A percentile compares a stretch with the other conserved stretches of the same genome.
Evolutionary conservation across 306 rosid genomes (phyloP).

Genomic region (Acacia melanoxylon): DNA sequence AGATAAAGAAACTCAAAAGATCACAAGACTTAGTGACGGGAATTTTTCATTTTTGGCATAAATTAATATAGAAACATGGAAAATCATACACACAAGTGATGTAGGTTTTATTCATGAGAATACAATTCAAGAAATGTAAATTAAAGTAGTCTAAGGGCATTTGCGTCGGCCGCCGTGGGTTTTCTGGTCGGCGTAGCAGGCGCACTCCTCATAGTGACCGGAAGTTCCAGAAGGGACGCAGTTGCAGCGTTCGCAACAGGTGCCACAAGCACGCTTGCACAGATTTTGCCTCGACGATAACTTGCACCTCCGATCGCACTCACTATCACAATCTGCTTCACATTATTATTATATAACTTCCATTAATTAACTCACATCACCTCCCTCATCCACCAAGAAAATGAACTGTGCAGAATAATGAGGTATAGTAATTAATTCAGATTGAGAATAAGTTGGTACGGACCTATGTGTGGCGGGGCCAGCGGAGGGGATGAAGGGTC

Average conservation of each 20-base stretch:
- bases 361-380: too few species aligned
- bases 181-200: slow-evolving; percentile 53
- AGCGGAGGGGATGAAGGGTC: not conserved
- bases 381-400: too few species aligned
- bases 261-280: slow-evolving; percentile 55
- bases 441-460: not conserved
- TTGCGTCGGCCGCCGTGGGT: slow-evolving; percentile 52
- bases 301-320: slow-evolving; percentile 40
- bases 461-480: slow-evolving; percentile 3
- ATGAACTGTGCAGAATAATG: not conserved
- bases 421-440: too few species aligned
- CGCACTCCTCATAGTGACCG: slow-evolving; percentile 44
- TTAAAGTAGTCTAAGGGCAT: slow-evolving; percentile 39
- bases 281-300: slow-evolving; percentile 39
- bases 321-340: too few species aligned
- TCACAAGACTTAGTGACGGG: too few species aligned
- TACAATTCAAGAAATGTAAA: not conserved
- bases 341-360: too few species aligned
- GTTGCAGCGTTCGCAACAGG: slow-evolving; percentile 49
- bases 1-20: too few species aligned
- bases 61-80: not conserved
- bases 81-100: not conserved
- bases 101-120: not conserved
- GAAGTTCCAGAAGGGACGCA: slow-evolving; percentile 64
- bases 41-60: too few species aligned